Evolutionary conservation across 2,329 filamentous ascomycete species (phyloP).

Genomic region (Pseudocercospora eumusae): DNA sequence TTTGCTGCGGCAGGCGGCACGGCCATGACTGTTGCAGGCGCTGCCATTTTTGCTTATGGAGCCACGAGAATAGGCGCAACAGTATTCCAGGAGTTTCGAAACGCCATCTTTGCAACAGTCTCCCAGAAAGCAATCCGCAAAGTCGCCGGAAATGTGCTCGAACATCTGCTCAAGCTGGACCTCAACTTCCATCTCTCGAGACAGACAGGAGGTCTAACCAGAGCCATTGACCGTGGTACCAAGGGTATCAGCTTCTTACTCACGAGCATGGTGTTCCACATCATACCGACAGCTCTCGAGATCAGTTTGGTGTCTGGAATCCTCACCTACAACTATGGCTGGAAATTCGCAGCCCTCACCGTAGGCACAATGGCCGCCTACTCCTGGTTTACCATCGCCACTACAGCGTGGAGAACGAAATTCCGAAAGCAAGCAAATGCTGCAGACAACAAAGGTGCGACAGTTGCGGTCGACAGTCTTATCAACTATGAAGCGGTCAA

Average conservation of each 20-base stretch:
- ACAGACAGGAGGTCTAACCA: conserved; percentile 89
- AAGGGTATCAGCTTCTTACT: conserved; percentile 98
- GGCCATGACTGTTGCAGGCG: conserved; percentile 82
- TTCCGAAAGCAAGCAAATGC: conserved; percentile 94
- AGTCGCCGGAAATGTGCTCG: conserved; percentile 89
- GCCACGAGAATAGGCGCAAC: conserved; percentile 84
- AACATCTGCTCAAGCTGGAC: conserved; percentile 84
- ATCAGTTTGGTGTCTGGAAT: conserved; percentile 96
- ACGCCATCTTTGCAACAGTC: conserved; percentile 94
- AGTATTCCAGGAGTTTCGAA: conserved; percentile 87
- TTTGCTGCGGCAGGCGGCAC: conserved; percentile 84
- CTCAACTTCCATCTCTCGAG: conserved; percentile 91
- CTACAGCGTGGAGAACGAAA: conserved; percentile 95
- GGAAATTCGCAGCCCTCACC: conserved; percentile 88
- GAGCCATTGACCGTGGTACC: conserved; percentile 93
- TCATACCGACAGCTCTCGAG: conserved; percentile 88
- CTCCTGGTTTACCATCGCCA: conserved; percentile 94
- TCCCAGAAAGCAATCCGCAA: conserved; percentile 93
- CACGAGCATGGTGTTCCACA: conserved; percentile 97
- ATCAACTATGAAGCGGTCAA: conserved; percentile 99
- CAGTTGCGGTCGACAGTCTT: conserved; percentile 90
- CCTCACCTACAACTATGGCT: conserved; percentile 91
- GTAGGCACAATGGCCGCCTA: conserved; percentile 89
- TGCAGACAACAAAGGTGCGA: conserved; percentile 92
- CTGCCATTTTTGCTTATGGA: conserved; percentile 88